phyloP scores from a whole-genome alignment of 805 yeast species.

The Blastobotrys americana region DNA sequence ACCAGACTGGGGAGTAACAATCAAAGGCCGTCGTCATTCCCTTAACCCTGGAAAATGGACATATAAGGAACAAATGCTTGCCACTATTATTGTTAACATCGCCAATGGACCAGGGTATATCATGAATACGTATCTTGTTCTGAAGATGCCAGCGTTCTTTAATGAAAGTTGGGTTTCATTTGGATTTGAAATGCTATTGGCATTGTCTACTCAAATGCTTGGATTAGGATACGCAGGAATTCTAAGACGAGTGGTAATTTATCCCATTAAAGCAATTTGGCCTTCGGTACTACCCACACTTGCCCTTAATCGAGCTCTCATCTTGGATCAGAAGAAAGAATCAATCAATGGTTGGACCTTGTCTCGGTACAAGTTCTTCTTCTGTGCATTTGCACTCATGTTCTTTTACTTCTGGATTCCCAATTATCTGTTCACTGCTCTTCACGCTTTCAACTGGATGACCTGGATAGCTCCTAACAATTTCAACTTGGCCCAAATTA shows the following conservation, averaged over 20 bases:
- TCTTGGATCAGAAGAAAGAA: slow-evolving; percentile 26
- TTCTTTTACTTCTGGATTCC: slow-evolving; percentile 64
- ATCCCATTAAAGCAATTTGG: slow-evolving; percentile 41
- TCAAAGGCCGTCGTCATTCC: slow-evolving; percentile 35
- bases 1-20: slow-evolving; percentile 41
- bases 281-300: slow-evolving; percentile 53
- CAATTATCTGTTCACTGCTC: slow-evolving; percentile 53
- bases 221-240: slow-evolving; percentile 51
- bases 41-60: slow-evolving; percentile 56
- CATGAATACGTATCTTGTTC: slow-evolving; percentile 19
- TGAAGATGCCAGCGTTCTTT: slow-evolving; percentile 29
- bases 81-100: slow-evolving; percentile 37
- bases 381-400: slow-evolving; percentile 33
- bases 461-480: slow-evolving; percentile 48
- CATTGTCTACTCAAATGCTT: slow-evolving; percentile 44
- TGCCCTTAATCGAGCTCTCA: slow-evolving; percentile 43
- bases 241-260: slow-evolving; percentile 44
- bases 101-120: slow-evolving; percentile 25
- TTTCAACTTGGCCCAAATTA: slow-evolving; percentile 50
- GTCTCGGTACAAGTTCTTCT: slow-evolving; percentile 46
- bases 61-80: slow-evolving; percentile 56
- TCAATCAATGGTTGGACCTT: slow-evolving; percentile 53
- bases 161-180: slow-evolving; percentile 31
- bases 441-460: slow-evolving; percentile 58
- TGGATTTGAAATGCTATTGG: slow-evolving; percentile 40